Evolutionary conservation across 306 rosid genomes (phyloP).

Genomic region (Dryas drummondii): DNA sequence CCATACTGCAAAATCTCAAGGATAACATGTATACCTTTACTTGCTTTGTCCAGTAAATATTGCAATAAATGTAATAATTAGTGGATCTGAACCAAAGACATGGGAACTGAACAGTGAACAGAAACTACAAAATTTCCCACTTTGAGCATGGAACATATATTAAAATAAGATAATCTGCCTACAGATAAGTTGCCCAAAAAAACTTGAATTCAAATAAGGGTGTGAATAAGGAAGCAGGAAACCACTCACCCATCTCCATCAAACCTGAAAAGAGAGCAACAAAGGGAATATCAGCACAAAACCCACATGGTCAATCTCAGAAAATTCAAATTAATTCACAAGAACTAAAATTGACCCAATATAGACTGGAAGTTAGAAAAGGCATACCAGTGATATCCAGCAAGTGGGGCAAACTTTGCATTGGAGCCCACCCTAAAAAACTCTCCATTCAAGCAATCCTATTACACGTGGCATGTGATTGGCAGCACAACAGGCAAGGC

Average conservation of each 20-base stretch:
- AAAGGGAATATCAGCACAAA: slow-evolving; percentile 31
- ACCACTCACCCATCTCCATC: slow-evolving; percentile 94
- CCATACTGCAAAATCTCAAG: slow-evolving; percentile 60
- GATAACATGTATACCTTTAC: neutral
- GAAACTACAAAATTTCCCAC: neutral
- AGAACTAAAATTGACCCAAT: neutral
- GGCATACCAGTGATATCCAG: slow-evolving; percentile 88
- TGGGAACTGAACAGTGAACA: neutral
- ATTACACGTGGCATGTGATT: slow-evolving; percentile 20
- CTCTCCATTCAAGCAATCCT: slow-evolving; percentile 95
- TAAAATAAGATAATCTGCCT: neutral
- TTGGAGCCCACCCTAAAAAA: slow-evolving; percentile 96
- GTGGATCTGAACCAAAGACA: neutral
- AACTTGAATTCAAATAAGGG: slow-evolving; percentile 18
- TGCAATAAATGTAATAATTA: neutral
- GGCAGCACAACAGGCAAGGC: neutral
- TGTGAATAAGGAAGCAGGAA: slow-evolving; percentile 25
- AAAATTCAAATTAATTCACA: neutral
- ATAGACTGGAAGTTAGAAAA: neutral
- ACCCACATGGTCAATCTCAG: slow-evolving; percentile 11
- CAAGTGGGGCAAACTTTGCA: slow-evolving; percentile 76
- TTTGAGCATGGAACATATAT: neutral
- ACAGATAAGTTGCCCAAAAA: slow-evolving; percentile 3
- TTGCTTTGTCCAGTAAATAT: neutral
- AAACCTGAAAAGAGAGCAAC: slow-evolving; percentile 60